phyloP scores from a whole-genome alignment of 2,329 filamentous ascomycete species.

The Colletotrichum cordylinicola region DNA sequence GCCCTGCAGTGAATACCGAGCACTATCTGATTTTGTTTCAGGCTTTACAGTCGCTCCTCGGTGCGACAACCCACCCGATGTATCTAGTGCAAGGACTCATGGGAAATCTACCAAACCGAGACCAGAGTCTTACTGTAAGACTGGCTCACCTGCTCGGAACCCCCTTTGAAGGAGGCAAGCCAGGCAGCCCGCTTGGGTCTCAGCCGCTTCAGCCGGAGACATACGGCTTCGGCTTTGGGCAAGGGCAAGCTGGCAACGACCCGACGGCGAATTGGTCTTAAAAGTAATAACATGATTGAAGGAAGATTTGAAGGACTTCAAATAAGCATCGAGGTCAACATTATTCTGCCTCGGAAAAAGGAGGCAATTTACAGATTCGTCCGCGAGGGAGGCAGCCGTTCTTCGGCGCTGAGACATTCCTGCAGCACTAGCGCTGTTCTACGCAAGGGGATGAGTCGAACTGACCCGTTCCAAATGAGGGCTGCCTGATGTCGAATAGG shows the following conservation, averaged over 20 bases:
- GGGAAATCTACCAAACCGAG: conserved; percentile 20
- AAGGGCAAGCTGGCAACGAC: conserved; percentile 14
- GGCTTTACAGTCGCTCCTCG: conserved; percentile 7
- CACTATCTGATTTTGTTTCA: neutral
- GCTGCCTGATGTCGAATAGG: neutral
- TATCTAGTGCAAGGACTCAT: conserved; percentile 18
- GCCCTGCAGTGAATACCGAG: neutral
- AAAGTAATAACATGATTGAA: neutral
- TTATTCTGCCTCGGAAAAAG: neutral
- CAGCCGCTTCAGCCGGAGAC: conserved; percentile 20
- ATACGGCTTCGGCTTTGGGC: conserved; percentile 19
- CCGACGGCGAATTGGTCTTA: conserved; percentile 13
- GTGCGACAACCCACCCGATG: conserved; percentile 17
- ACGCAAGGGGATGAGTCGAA: neutral
- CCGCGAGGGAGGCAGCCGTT: neutral
- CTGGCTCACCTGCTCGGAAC: conserved; percentile 13
- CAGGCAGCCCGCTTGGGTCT: conserved; percentile 15
- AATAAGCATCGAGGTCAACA: neutral
- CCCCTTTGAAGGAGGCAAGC: conserved; percentile 6
- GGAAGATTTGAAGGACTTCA: neutral
- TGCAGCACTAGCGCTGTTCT: neutral
- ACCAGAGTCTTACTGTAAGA: conserved; percentile 4
- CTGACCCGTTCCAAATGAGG: neutral
- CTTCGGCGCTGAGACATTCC: neutral
- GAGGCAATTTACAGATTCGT: neutral